These are phyloP conservation scores for Colletotrichum sp. DNA, from an alignment of 2,329 filamentous ascomycete genomes.

Conservation along the genomic window DNA sequence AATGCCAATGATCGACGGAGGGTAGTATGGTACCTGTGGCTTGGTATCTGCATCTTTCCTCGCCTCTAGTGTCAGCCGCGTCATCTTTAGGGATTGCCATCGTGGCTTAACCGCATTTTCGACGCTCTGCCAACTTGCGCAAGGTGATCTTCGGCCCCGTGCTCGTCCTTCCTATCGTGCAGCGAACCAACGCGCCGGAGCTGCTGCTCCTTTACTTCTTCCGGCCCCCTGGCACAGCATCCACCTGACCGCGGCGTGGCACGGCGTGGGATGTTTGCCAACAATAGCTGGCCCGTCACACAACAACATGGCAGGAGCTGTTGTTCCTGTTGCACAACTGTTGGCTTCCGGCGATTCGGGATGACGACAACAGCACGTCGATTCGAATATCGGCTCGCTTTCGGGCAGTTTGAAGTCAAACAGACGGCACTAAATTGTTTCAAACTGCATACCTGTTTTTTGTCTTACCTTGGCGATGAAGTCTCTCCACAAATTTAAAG, in stretches of 20 bases:
- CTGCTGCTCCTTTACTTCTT: background rate
- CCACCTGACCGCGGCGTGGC: background rate
- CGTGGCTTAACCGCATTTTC: background rate
- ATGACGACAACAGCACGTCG: constrained; percentile 10
- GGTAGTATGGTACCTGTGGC: background rate
- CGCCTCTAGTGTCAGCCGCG: background rate
- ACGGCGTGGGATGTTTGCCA: background rate
- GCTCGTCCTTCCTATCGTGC: background rate
- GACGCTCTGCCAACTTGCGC: background rate
- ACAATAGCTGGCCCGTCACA: background rate
- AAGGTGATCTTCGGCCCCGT: background rate
- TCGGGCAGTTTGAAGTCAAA: background rate
- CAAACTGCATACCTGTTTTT: background rate
- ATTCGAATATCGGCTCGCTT: background rate
- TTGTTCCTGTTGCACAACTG: background rate
- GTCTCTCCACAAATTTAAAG: background rate
- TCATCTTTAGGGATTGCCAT: background rate
- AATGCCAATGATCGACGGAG: background rate
- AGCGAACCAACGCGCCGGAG: background rate
- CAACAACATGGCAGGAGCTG: background rate
- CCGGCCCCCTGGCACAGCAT: background rate
- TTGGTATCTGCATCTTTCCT: background rate
- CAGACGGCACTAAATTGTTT: background rate
- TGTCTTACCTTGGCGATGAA: no score
- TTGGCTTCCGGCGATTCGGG: background rate